A percentile compares a stretch with the other conserved stretches of the same genome.
phyloP scores from a whole-genome alignment of 495 filamentous ascomycete genomes.

The Aspergillus olivimuriae region DNA sequence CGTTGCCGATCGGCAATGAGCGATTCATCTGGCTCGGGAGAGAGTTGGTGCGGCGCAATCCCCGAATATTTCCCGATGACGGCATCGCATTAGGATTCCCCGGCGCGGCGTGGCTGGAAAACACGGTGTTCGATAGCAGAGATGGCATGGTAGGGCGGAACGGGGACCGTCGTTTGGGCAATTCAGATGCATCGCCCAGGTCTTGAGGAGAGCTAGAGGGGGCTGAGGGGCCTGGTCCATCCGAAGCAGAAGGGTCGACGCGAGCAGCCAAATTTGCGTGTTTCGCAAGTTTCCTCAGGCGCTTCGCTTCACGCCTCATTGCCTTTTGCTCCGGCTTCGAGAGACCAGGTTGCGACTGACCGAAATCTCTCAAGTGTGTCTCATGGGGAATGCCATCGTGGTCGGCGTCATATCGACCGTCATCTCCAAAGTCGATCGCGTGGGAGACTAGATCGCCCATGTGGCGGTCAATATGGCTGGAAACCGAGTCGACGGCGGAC shows the following conservation, averaged over 20 bases:
- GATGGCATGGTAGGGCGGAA: conserved; percentile 51
- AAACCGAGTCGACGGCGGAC: conserved; percentile 22
- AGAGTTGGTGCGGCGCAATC: conserved; percentile 71
- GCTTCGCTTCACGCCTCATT: conserved; percentile 27
- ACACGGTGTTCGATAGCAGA: conserved; percentile 60
- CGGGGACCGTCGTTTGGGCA: conserved; percentile 21
- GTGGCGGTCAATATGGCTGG: conserved; percentile 32
- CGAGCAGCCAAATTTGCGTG: conserved; percentile 7
- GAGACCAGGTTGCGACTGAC: conserved; percentile 9
- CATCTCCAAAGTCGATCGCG: conserved; percentile 30
- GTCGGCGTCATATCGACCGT: conserved; percentile 27
- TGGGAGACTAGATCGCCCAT: conserved; percentile 32
- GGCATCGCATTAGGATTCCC: conserved; percentile 25
- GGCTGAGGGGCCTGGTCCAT: not conserved
- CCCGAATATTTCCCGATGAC: conserved; percentile 41
- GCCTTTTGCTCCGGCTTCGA: conserved; percentile 15
- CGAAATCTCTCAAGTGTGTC: conserved; percentile 30
- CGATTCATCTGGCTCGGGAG: conserved; percentile 65
- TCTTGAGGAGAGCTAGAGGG: not conserved
- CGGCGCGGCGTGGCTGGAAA: conserved; percentile 38
- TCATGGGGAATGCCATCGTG: conserved; percentile 14
- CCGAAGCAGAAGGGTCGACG: too few species aligned
- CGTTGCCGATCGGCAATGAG: conserved; percentile 31
- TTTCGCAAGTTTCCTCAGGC: conserved; percentile 23
- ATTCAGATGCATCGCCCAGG: conserved; percentile 6